Evolutionary conservation across 768 basidiomycete genomes (phyloP).

Genomic region (Trametes maxima): DNA sequence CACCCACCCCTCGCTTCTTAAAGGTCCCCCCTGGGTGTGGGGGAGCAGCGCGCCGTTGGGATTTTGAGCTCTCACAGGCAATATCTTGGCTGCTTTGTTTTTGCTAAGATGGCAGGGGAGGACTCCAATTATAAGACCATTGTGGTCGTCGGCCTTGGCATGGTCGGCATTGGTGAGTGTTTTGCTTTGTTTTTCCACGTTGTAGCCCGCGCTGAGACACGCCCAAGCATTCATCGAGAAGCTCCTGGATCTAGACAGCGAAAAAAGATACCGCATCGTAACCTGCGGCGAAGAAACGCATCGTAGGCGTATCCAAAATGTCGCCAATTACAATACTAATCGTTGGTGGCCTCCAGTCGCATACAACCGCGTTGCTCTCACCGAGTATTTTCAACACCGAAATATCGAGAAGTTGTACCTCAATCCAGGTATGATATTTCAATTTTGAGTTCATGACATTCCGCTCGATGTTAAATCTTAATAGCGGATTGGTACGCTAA

Average conservation of each 20-base stretch:
- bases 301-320: slow-evolving; percentile 28
- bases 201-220: neutral
- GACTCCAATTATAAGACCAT: slow-evolving; percentile 31
- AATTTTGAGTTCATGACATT: neutral
- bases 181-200: neutral
- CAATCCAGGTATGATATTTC: slow-evolving; percentile 43
- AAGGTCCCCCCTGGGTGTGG: too few species aligned
- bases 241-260: slow-evolving; percentile 56
- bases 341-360: slow-evolving; percentile 38
- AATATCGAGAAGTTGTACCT: slow-evolving; percentile 62
- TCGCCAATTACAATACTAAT: neutral
- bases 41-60: too few species aligned
- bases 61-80: too few species aligned
- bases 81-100: neutral
- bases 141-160: slow-evolving; percentile 55
- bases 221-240: slow-evolving; percentile 67
- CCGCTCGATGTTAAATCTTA: neutral
- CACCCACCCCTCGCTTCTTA: too few species aligned
- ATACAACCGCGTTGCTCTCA: slow-evolving; percentile 59
- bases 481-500: slow-evolving; percentile 59
- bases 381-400: slow-evolving; percentile 65
- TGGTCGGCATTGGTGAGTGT: slow-evolving; percentile 58
- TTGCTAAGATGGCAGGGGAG: neutral
- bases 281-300: slow-evolving; percentile 60
- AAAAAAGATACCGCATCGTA: slow-evolving; percentile 50